Evolutionary conservation across 306 rosid genomes (phyloP), one percentile per base, ranked within the genome.

Genomic region (Styphnolobium japonicum): DNA sequence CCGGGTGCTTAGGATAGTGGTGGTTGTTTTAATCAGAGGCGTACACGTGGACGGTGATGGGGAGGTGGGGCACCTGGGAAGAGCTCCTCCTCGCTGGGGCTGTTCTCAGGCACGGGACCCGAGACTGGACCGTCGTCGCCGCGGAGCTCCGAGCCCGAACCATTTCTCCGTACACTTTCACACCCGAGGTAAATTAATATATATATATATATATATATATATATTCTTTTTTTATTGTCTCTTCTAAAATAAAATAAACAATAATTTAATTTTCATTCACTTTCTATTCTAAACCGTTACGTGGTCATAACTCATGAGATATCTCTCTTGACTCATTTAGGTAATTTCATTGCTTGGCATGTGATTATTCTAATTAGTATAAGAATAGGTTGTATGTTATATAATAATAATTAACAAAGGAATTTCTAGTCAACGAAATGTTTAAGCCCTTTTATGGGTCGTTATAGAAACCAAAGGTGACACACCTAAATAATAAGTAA

Each of bases 11-110:
- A 76, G 71, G 71, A 74, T 3, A 6, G 81, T 29, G 9, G 64
- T 2, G 51, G 80, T 5, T 15, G 36, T 12, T 34, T 66, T 22
- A 33, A 81, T 81, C 76, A 0, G 83, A 31, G 48, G 10, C 82
- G 73, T 78, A 76, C 85, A 58, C 86, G 86, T 73, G 84, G 67
- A 73, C 23, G 69, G 60, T 5, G 42, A 85, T 84, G 84, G 84
- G 31, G 53, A 62, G 63, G 80, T 92, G 97, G 94, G 85, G 85
- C 34, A 87, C 91, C 23, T 90, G 93, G 97, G 88, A 85, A 22
- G 93, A 92, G 90, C 90, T 92, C 4, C 79, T 92, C 56, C 84
- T 92, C 16, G 94, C 90, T 7, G 97, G 88, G 46, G 93, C 94
- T 58, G 82, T 92, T 19, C 83, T 82, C 77, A 36, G 93, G 6